Evolutionary conservation across 345 rosid species (phyloP).

Genomic region (Moringa oleifera): DNA sequence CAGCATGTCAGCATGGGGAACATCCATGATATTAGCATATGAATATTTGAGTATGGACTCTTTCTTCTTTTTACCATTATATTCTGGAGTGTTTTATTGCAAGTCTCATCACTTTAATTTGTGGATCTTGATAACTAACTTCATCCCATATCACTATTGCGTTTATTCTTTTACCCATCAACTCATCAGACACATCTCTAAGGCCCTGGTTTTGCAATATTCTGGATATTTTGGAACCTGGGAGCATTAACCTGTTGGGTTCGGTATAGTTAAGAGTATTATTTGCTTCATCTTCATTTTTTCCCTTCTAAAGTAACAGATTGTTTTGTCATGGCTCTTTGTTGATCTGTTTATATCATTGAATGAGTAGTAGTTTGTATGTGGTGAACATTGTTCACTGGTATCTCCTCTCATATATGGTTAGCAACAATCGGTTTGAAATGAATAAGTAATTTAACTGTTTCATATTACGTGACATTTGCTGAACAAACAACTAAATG

Average conservation of each 20-base stretch:
- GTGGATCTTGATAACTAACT: neutral
- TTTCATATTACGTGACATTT: too few relatives aligned
- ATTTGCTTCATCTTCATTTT: neutral
- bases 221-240: neutral
- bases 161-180: neutral
- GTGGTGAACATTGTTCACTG: too few relatives aligned
- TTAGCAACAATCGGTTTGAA: too few relatives aligned
- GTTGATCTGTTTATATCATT: neutral
- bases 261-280: neutral
- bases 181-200: neutral
- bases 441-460: too few relatives aligned
- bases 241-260: neutral
- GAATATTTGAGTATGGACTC: constrained; percentile 86
- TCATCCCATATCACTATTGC: neutral
- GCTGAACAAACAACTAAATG: neutral
- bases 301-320: neutral
- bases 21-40: constrained; percentile 90
- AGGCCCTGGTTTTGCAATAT: neutral
- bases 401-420: too few relatives aligned
- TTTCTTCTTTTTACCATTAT: constrained; percentile 10
- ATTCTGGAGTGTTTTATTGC: too few relatives aligned
- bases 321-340: neutral
- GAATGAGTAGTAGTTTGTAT: too few relatives aligned
- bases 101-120: too few relatives aligned
- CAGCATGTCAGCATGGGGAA: constrained; percentile 99